Base-by-base conservation (phyloP, 2,329 filamentous ascomycete genomes). In the Trichothecium roseum region DNA sequence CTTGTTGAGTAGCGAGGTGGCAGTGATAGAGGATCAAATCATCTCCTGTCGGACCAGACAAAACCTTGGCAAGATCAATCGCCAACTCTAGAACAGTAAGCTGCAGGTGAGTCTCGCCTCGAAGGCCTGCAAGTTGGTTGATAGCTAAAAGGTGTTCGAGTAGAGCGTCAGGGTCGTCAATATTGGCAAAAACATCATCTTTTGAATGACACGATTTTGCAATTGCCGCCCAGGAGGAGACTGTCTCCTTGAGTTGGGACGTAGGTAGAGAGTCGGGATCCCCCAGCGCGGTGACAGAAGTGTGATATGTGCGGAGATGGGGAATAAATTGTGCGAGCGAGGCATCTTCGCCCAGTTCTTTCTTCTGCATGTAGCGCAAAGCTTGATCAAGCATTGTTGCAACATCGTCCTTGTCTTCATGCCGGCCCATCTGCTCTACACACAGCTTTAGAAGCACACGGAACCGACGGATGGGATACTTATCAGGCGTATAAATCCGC, bases 401-500 rank as follows among this genome's bases (percentile, higher is more conserved):
- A 17, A 74, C 52, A 15, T 59, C 56, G 1, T 53, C 47, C 5
- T 64, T 48, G 16, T 58, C 54, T 10, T 58, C 55, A 5, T 53
- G 52, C 9, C 62, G 55, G 16, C 68, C 69, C n/a, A 76, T 49
- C 17, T 62, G 64, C 30, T 66, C 59, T 10, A 63, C 59, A 8
- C 69, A 57, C 1, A 77, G 51, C 9, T 65, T 57, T 2, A 74
- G 50, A 5, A 77, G 49, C 1, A 69, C 65, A 12, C 73, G 62
- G 3, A 76, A 52, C 15, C 71, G 59, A 24, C 72, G 62, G 26
- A 78, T 51, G 0, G 72, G 72, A 41, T 69, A 69, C 16, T 55
- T 59, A 0, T 71, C 65, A 2, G 55, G 46, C 3, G 68, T 59
- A 41, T 73, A 74, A 2, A 68, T 60, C 6, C 65, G 55, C 4